Evolutionary conservation across 768 basidiomycete genomes (phyloP), one percentile per base, ranked within the genome.

Genomic region (Kwoniella sp.): DNA sequence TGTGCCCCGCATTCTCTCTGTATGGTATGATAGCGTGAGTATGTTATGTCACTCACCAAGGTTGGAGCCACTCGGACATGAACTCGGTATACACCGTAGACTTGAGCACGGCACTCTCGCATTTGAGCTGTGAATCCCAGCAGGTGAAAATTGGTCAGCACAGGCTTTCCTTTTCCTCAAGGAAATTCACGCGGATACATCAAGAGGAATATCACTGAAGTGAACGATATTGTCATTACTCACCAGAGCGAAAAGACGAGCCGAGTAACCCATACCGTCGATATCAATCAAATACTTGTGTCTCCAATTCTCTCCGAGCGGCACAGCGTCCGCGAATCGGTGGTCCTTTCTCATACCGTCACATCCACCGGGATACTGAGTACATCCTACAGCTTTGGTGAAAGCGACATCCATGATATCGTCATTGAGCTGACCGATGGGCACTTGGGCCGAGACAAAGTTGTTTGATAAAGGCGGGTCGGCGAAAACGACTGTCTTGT

Each of bases 251-350:
- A 96, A 93, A n/a, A 79, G 64, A 13, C 92, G 84, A 2, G 88
- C 94, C 26, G 89, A 92, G 79, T 97, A 98, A 21, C 90, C 88
- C 90, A 93, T 94, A 17, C 95, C 94, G 73, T 96, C 94, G 60
- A 98, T 80, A 79, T 97, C 94, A 65, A 94, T 80, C 36, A 95
- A 83, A 74, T 94, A 92, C 82, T 96, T 95, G 83, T 93, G 91
- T 63, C 87, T 83, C 94, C 94, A 98, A 73, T 92, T 89, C 59
- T 87, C 85, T 6, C 91, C 91, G 0, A 98, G 82, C 2, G 89
- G 88, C 1, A 90, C 91, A 0, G 89, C 83, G 55, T 90, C 86
- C 12, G 84, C 86, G 69, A 90, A 88, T 30, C 89, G 85, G 76
- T 90, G 87, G 36, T 84, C 82, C 63, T 82, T 79, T 67, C 85